These are phyloP conservation scores for Tubosaeta sp. DNA, from an alignment of 768 basidiomycete species.

Conservation along the genomic window DNA sequence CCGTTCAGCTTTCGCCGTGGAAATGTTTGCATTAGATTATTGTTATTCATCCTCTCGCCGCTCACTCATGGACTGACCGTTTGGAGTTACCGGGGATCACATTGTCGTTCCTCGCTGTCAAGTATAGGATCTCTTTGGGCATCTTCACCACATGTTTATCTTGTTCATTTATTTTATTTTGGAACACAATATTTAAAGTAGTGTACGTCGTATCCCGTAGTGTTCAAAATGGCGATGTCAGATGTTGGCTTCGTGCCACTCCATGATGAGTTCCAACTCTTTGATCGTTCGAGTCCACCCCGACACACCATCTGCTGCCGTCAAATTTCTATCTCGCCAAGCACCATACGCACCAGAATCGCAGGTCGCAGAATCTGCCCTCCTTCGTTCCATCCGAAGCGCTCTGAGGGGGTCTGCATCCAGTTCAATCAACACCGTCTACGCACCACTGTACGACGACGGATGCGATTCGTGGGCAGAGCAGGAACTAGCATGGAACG, in stretches of 20 bases:
- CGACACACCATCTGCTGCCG: slow-evolving; percentile 41
- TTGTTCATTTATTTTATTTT: slow-evolving; percentile 37
- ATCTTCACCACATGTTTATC: slow-evolving; percentile 34
- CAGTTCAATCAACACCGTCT: slow-evolving; percentile 38
- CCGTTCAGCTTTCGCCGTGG: slow-evolving; percentile 12
- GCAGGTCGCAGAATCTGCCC: slow-evolving; percentile 27
- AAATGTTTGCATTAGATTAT: slow-evolving; percentile 25
- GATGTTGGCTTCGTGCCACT: no score
- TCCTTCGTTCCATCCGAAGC: slow-evolving; percentile 55
- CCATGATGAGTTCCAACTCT: slow-evolving; percentile 16
- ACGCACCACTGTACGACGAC: slow-evolving; percentile 39
- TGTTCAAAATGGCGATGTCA: slow-evolving; percentile 7
- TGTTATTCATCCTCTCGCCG: slow-evolving; percentile 28
- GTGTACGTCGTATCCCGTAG: slow-evolving; percentile 24
- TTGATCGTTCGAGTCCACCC: slow-evolving; percentile 40
- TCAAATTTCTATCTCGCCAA: slow-evolving; percentile 36
- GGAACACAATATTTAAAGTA: slow-evolving; percentile 27
- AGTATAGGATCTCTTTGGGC: slow-evolving; percentile 31
- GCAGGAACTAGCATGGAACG: slow-evolving; percentile 70
- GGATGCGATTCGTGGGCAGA: slow-evolving; percentile 43
- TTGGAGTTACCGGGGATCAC: slow-evolving; percentile 28
- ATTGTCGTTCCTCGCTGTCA: slow-evolving; percentile 18
- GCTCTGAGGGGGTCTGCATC: slow-evolving; percentile 55
- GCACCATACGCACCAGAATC: slow-evolving; percentile 12
- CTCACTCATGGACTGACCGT: slow-evolving; percentile 26